Evolutionary conservation across 371 early-diverging fungal genomes (phyloP), one percentile per base, ranked within the genome.

Genomic region (Mortierella sp.): DNA sequence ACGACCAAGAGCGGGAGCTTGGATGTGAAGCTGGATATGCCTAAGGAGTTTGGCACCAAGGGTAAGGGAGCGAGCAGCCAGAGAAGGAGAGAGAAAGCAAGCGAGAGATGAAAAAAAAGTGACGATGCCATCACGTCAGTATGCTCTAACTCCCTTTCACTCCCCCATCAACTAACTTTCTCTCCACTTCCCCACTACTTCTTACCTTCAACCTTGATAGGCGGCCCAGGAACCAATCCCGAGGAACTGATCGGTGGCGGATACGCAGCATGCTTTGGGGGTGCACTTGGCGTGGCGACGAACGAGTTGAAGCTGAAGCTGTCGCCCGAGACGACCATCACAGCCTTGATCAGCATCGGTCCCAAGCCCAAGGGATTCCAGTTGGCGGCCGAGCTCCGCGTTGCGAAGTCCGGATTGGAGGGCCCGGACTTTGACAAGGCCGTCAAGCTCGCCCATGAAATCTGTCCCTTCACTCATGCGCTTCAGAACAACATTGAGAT

Each of bases 221-320:
- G 90, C 34, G 90, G 90, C 8, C 85, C 87, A 19, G 89, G 88
- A 26, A 86, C 88, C 58, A 89, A 90, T 86, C 90, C 90, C 37
- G 90, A 90, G 76, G 88, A 89, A 70, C 85, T 88, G 45, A 77
- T 88, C 40, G 89, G 84, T 16, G 88, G 87, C 13, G 88, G 88
- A 29, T 88, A 88, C 48, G 76, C 89, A 2, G 89, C 89, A 1
- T 88, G 89, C 84, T 88, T 88, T 77, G 88, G 88, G 61, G 89
- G 89, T 39, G 89, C 89, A 3, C 76, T 88, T 74, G 89, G 73
- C 1, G 79, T 80, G 41, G 89, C 86, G 0, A 82, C 88, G 14
- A 73, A 66, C 41, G 81, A 82, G 55, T 72, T 87, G 61, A 75
- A 85, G 52, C 68, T 88, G 68, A 73, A 77, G 29, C 66, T 88